A percentile compares a stretch with the other conserved stretches of the same genome.
Evolutionary conservation across 2,329 filamentous ascomycete genomes (phyloP).

Genomic region (Hypocreales sp.): DNA sequence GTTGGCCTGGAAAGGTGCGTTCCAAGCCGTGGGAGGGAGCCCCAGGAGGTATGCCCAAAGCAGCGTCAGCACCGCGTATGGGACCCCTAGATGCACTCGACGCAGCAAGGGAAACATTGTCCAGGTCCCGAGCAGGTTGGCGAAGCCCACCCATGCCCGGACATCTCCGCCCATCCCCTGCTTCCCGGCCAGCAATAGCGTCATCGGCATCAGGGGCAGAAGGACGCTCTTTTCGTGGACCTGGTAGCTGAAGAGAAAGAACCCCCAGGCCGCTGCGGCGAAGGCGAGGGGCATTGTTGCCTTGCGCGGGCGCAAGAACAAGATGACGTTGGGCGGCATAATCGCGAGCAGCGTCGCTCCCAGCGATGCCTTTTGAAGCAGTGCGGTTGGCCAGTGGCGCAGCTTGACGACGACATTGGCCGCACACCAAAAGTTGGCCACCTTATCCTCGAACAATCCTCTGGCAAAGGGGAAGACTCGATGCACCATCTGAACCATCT

Average conservation of each 20-base stretch:
- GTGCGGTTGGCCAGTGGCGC: slow-evolving; percentile 49
- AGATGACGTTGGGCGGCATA: slow-evolving; percentile 59
- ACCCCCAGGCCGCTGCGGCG: slow-evolving; percentile 80
- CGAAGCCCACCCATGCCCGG: slow-evolving; percentile 89
- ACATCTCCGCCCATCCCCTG: slow-evolving; percentile 62
- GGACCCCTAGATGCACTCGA: slow-evolving; percentile 68
- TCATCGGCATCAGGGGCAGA: slow-evolving; percentile 86
- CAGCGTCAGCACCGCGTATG: slow-evolving; percentile 70
- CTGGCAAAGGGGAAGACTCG: slow-evolving; percentile 92
- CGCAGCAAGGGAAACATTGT: slow-evolving; percentile 86
- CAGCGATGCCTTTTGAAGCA: slow-evolving; percentile 66
- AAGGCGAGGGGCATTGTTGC: slow-evolving; percentile 66
- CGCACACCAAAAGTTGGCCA: slow-evolving; percentile 96
- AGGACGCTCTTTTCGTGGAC: slow-evolving; percentile 97
- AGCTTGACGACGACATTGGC: slow-evolving; percentile 84
- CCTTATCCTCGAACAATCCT: slow-evolving; percentile 97
- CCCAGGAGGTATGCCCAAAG: slow-evolving; percentile 89
- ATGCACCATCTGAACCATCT: slow-evolving; percentile 70
- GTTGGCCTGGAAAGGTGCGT: slow-evolving; percentile 48
- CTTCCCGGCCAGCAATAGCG: slow-evolving; percentile 63
- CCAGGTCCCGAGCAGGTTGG: slow-evolving; percentile 79
- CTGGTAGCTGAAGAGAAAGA: slow-evolving; percentile 95
- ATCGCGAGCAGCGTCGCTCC: slow-evolving; percentile 62
- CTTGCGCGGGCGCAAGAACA: slow-evolving; percentile 66
- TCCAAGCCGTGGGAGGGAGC: slow-evolving; percentile 61